Base-by-base conservation (phyloP, 148 eudicot genomes). In the Spergularia marina region DNA sequence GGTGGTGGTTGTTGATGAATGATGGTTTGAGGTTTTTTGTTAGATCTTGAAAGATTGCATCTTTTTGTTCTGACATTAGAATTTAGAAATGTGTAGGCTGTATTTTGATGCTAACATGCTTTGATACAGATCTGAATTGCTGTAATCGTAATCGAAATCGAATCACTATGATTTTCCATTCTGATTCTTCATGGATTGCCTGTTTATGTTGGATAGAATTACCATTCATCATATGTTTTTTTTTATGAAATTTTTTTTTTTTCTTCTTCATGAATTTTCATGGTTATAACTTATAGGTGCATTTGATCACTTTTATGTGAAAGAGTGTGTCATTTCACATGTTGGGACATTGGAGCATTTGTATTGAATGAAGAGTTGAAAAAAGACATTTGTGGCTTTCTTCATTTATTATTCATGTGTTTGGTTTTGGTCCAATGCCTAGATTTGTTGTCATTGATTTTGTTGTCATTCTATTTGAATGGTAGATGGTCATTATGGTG, bases 401-500 rank as follows among this genome's bases (percentile, higher is more conserved):
- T 20, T 20, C 23, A 67, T 66, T 65, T 44, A 54, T 17, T 75
- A 12, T 36, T 18, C 62, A 4, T 13, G 7, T 68, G 41, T 54
- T 51, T 63, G 23, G n/a, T 36, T 40, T 36, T 36, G 40, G 16
- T 53, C n/a, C 17, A n/a, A 30, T 53, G 65, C 16, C 7, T 56
- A 60, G 13, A 57, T 44, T 12, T 67, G 36, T 30, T 30, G 52
- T 56, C 30, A 53, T 23, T 81, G 65, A 65, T 72, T 69, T 20
- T n/a, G 51, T 74, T 59, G 67, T 30, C 13, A 11, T 55, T 18
- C 12, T 75, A 75, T 56, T 39, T 65, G 55, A 72, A 81, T 81
- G 69, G 36, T 78, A 95, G 98, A 84, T 80, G 94, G 88, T 44
- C 86, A 85, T 8, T 85, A 89, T 77, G 94, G 84, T 61, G 87